Conservation (phyloP, 345 rosid species). For the Garcia nutans region DNA sequence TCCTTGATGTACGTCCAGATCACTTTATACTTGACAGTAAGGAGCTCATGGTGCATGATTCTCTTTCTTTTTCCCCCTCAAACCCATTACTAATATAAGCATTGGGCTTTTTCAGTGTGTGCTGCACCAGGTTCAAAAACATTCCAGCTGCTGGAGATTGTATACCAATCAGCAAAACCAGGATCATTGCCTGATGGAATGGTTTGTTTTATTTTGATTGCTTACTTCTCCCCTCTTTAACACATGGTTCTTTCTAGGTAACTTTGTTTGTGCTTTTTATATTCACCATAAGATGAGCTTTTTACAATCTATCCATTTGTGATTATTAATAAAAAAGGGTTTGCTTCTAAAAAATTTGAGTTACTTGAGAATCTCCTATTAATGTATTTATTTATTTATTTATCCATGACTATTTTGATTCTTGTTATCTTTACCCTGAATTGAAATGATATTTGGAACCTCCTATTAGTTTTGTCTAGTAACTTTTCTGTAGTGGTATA, state of each 20-base stretch:
- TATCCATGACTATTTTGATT: slow-evolving; percentile 2
- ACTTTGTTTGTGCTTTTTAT: not conserved
- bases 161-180: slow-evolving; percentile 60
- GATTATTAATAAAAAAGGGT: not conserved
- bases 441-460: slow-evolving; percentile 5
- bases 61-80: not conserved
- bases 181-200: slow-evolving; percentile 75
- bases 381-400: not conserved
- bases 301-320: not conserved
- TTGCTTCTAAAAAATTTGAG: not conserved
- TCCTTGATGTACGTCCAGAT: slow-evolving; percentile 76
- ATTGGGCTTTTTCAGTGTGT: slow-evolving; percentile 58
- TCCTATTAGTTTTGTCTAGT: slow-evolving; percentile 2
- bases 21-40: slow-evolving; percentile 88
- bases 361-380: not conserved
- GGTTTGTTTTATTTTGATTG: slow-evolving; percentile 44
- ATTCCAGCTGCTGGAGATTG: slow-evolving; percentile 87
- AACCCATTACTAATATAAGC: not conserved
- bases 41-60: slow-evolving; percentile 30
- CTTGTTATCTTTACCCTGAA: slow-evolving; percentile 4
- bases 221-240: not conserved
- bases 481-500: slow-evolving; percentile 4
- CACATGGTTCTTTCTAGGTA: not conserved
- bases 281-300: not conserved
- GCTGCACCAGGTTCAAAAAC: slow-evolving; percentile 99